phyloP scores from a whole-genome alignment of 345 rosid species.

The Reutealis trisperma region DNA sequence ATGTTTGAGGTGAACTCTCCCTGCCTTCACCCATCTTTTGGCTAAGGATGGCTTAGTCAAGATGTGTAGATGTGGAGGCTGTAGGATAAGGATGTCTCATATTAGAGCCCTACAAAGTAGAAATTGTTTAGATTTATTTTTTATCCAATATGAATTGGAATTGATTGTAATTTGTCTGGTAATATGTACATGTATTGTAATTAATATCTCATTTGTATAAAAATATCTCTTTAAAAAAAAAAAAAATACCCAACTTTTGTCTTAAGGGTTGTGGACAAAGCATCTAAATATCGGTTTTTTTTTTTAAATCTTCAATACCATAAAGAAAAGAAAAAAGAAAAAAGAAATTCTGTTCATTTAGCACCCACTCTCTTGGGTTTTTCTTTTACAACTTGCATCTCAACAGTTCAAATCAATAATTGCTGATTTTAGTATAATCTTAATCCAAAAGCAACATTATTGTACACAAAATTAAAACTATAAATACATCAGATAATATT shows the following conservation, averaged over 20 bases:
- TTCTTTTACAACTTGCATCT: constrained; percentile 13
- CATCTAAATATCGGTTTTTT: not conserved
- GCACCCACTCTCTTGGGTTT: constrained; percentile 3
- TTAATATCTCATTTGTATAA: too few species aligned
- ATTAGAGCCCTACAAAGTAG: too few species aligned
- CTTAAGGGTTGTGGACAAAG: not conserved
- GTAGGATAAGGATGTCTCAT: too few species aligned
- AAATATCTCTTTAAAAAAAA: too few species aligned
- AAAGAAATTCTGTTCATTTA: not conserved
- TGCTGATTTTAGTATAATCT: not conserved
- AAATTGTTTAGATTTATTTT: too few species aligned
- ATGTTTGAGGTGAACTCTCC: not conserved
- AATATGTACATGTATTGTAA: too few species aligned
- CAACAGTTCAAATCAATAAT: constrained; percentile 14
- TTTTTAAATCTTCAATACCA: not conserved
- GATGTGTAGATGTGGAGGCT: too few species aligned
- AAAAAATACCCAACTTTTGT: not conserved
- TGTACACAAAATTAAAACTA: not conserved
- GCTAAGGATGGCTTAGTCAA: too few species aligned
- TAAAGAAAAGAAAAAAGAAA: too few species aligned
- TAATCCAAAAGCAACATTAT: not conserved
- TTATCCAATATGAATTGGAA: too few species aligned
- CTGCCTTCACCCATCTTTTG: too few species aligned
- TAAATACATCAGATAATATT: not conserved
- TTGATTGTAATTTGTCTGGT: too few species aligned